Conservation (phyloP, 805 yeast species). For the Metschnikowia rubicola region DNA sequence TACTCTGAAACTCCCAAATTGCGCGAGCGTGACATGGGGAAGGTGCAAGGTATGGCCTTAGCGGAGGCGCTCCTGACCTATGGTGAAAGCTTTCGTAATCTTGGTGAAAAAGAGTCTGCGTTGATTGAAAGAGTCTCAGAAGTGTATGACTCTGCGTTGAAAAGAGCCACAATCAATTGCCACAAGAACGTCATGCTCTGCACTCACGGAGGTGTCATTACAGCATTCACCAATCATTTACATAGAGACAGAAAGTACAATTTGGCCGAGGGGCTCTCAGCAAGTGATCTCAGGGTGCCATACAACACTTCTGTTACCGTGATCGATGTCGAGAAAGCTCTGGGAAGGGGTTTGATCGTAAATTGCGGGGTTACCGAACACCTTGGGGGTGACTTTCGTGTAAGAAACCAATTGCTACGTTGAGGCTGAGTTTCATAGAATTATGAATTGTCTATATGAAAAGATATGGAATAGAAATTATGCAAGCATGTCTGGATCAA, state of each 20-base stretch:
- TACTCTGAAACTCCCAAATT: conserved; percentile 31
- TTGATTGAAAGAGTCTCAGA: conserved; percentile 47
- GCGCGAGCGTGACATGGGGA: conserved; percentile 77
- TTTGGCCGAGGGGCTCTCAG: conserved; percentile 37
- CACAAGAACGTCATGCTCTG: conserved; percentile 55
- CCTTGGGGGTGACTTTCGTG: conserved; percentile 44
- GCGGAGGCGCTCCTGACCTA: conserved; percentile 60
- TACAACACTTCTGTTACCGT: conserved; percentile 73
- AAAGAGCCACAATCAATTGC: conserved; percentile 30
- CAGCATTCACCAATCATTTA: conserved; percentile 54
- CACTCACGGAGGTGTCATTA: conserved; percentile 81
- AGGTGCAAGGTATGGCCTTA: conserved; percentile 68
- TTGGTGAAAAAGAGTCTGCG: conserved; percentile 57
- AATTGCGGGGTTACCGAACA: conserved; percentile 67
- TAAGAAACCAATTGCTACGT: conserved; percentile 18
- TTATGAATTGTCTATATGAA: background rate
- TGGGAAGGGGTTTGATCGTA: conserved; percentile 43
- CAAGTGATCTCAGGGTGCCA: conserved; percentile 52
- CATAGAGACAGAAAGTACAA: conserved; percentile 35
- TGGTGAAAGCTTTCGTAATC: conserved; percentile 55
- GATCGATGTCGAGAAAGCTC: conserved; percentile 49
- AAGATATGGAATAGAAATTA: conserved; percentile 1
- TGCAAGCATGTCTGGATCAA: conserved; percentile 22
- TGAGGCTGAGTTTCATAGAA: background rate
- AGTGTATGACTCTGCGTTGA: conserved; percentile 44